Base-by-base conservation (phyloP, 345 rosid species). In the Sapria himalayana region DNA sequence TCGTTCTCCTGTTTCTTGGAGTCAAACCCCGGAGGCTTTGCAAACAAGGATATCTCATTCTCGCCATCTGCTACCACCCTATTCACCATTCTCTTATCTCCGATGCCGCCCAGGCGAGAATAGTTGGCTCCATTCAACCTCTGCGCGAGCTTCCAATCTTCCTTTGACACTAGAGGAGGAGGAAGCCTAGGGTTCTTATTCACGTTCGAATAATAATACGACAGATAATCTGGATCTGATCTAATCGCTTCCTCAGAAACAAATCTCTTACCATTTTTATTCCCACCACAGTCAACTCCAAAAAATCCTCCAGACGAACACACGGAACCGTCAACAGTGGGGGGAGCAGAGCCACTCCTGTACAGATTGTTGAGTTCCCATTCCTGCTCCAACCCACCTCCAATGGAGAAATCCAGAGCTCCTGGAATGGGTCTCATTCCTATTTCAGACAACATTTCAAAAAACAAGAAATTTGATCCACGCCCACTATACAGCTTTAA, bases 111-210 rank as follows among this genome's bases (percentile, higher is more conserved):
- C 17, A 78, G 17, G 29, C 40, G 61, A 0, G 78, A 52, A n/a
- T n/a, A n/a, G 45, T 60, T 67, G 24, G 68, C 72, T 17, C 79
- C 77, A 43, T 75, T 67, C 53, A 79, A 49, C 58, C 85, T 74
- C 56, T 85, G 96, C 9, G 85, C 57, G 57, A 62, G 74, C 52
- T 71, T 80, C 81, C 78, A 71, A 58, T 82, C 94, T 66, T 76
- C 94, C 54, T 72, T 74, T 9, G 96, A 80, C 41, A 72, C 55
- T 54, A 85, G 58, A 46, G 96, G 96, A 24, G 93, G 93, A 1
- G 96, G 93, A 25, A 85, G 72, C 64, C 96, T 75, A 7, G 96
- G 96, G 52, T 85, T 85, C 56, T 80, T 52, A 54, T 81, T 81
- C 56, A 71, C 74, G 56, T 78, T 73, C 1, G 76, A 69, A 68